These are phyloP conservation scores for Pelargonium fulgidum DNA, from an alignment of 441 rosid genomes.

Conservation along the genomic window DNA sequence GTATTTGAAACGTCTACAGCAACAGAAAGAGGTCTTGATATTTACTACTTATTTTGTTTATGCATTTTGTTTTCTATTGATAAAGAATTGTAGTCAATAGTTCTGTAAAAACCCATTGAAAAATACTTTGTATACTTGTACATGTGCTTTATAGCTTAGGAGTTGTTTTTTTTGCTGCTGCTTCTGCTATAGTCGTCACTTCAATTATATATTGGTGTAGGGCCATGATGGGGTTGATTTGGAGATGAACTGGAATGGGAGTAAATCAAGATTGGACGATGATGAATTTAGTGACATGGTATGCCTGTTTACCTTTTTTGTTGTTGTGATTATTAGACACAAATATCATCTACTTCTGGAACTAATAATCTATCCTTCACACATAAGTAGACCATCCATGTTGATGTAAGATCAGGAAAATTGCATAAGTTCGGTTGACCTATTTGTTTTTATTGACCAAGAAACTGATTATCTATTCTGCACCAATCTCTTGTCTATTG, in stretches of 20 bases:
- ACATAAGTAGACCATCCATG: not conserved
- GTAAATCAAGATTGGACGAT: constrained; percentile 10
- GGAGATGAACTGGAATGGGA: constrained; percentile 16
- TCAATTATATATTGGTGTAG: not conserved
- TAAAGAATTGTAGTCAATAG: not conserved
- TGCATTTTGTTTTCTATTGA: not conserved
- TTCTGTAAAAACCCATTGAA: not conserved
- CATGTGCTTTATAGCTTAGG: not conserved
- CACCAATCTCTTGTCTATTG: too few relatives aligned
- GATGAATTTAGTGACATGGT: constrained; percentile 21
- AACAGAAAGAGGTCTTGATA: not conserved
- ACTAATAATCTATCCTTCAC: not conserved
- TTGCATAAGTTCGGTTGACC: not conserved
- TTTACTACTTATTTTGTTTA: not conserved
- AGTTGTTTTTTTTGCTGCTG: not conserved
- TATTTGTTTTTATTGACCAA: not conserved
- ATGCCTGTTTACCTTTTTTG: not conserved
- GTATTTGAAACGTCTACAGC: constrained; percentile 10
- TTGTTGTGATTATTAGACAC: not conserved
- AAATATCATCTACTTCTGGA: not conserved
- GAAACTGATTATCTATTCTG: not conserved
- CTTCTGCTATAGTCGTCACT: not conserved
- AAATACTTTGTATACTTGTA: not conserved
- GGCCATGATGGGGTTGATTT: constrained; percentile 18
- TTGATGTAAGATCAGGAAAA: not conserved